Evolutionary conservation across 2,329 filamentous ascomycete species (phyloP), one percentile per base, ranked within the genome.

Genomic region (Aspergillus ustus): DNA sequence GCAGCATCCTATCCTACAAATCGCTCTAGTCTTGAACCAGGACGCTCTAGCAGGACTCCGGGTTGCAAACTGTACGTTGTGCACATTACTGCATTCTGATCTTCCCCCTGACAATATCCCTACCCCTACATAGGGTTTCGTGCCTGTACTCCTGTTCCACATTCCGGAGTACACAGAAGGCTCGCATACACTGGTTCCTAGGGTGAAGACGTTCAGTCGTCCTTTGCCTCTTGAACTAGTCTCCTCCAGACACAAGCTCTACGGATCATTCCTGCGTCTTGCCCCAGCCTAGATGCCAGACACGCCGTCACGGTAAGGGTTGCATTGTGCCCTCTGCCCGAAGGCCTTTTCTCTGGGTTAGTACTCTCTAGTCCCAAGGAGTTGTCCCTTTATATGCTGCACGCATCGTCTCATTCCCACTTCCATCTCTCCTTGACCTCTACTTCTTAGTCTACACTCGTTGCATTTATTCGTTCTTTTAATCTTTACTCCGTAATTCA

Each of bases 161-260:
- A 75, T 77, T 77, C 75, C 72, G 69, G 70, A 71, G 70, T 68
- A 69, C 70, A 75, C 72, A 71, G 15, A 70, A 71, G 67, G 61
- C 63, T 65, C 64, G 63, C 65, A 71, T 73, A 69, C 68, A 72
- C 70, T 64, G 63, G 68, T 70, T 72, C 71, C 69, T 72, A 75
- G 71, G 74, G 76, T 77, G 78, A 78, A 81, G 77, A 76, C 78
- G 78, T 81, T 81, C 67, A 76, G 74, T 81, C 78, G 78, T 79
- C 62, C 76, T 81, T 78, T 72, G 74, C 73, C 72, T 74, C 67
- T 73, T 60, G 66, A 52, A 72, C 68, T 75, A 71, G 75, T 71
- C 74, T 76, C 69, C 70, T 67, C 60, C 70, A 74, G 68, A 70
- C 68, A 71, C 69, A 65, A 69, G 68, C 72, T 73, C 72, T 70